Evolutionary conservation across 805 yeast species (phyloP).

Genomic region (Saturnispora zaruensis): DNA sequence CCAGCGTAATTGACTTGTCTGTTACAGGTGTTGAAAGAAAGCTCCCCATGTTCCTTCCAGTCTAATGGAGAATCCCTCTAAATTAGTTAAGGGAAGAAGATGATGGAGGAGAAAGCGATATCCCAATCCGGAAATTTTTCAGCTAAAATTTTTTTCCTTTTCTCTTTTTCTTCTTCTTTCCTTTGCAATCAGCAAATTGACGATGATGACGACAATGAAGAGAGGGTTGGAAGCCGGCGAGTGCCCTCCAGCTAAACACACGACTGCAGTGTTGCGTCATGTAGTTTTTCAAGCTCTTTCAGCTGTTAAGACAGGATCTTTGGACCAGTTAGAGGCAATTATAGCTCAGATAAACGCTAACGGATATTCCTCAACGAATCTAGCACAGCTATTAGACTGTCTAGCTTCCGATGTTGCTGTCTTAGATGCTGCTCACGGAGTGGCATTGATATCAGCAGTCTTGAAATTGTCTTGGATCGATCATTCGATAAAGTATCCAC

Average conservation of each 20-base stretch:
- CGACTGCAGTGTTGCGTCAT: conserved; percentile 2
- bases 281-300: conserved; percentile 5
- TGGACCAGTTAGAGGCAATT: conserved; percentile 6
- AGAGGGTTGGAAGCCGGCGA: not conserved
- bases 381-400: conserved; percentile 4
- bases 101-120: not conserved
- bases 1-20: conserved; percentile 50
- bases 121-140: not conserved
- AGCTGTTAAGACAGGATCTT: not conserved
- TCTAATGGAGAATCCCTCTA: not conserved
- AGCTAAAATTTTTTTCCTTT: not conserved
- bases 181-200: not conserved
- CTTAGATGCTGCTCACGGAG: conserved; percentile 2
- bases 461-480: conserved; percentile 58
- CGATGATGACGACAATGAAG: conserved; percentile 1
- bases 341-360: conserved; percentile 3
- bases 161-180: not conserved
- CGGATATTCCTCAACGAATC: conserved; percentile 1
- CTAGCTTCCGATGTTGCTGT: not conserved
- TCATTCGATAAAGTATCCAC: conserved; percentile 21
- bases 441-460: conserved; percentile 30
- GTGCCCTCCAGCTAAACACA: not conserved
- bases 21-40: conserved; percentile 66
- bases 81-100: not conserved
- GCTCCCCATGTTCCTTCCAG: conserved; percentile 49